phyloP scores from a whole-genome alignment of 148 eudicot species.

The Dianthus caryophyllus region DNA sequence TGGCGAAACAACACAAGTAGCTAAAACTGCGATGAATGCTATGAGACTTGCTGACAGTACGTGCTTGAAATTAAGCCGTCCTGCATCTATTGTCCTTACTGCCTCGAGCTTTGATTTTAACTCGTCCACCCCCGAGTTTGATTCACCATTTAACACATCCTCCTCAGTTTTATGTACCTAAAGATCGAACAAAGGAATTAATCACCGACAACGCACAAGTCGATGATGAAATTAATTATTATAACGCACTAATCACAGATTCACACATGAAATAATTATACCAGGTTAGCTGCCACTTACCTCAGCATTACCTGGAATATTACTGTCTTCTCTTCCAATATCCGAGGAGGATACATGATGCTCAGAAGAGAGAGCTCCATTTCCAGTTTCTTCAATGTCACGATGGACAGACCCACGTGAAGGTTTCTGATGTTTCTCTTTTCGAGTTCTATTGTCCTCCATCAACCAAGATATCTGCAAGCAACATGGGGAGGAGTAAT shows the following conservation, averaged over 20 bases:
- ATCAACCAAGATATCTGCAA: conserved; percentile 56
- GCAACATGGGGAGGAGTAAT: not conserved
- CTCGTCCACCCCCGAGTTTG: conserved; percentile 18
- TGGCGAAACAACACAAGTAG: conserved; percentile 32
- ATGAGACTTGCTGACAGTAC: conserved; percentile 36
- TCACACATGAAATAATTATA: not conserved
- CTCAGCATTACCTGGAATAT: conserved; percentile 29
- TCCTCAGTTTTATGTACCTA: conserved; percentile 31
- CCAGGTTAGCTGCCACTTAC: conserved; percentile 19
- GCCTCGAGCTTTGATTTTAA: conserved; percentile 34
- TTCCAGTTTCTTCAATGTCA: conserved; percentile 27
- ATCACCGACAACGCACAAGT: not conserved
- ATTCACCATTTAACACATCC: conserved; percentile 22
- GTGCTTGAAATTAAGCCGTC: conserved; percentile 45
- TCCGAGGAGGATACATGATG: conserved; percentile 14
- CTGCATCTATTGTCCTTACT: conserved; percentile 61
- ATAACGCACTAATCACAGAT: not conserved
- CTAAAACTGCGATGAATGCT: conserved; percentile 33
- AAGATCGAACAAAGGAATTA: conserved; percentile 5
- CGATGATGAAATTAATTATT: not conserved
- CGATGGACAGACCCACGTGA: conserved; percentile 21
- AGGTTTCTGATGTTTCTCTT: conserved; percentile 28
- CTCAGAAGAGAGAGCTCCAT: conserved; percentile 21
- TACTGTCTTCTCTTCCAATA: conserved; percentile 22
- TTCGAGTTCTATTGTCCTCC: conserved; percentile 45